A percentile compares a stretch with the other conserved stretches of the same genome.
Evolutionary conservation across 768 basidiomycete species (phyloP).

Genomic region (Phlebiopsis gigantea): DNA sequence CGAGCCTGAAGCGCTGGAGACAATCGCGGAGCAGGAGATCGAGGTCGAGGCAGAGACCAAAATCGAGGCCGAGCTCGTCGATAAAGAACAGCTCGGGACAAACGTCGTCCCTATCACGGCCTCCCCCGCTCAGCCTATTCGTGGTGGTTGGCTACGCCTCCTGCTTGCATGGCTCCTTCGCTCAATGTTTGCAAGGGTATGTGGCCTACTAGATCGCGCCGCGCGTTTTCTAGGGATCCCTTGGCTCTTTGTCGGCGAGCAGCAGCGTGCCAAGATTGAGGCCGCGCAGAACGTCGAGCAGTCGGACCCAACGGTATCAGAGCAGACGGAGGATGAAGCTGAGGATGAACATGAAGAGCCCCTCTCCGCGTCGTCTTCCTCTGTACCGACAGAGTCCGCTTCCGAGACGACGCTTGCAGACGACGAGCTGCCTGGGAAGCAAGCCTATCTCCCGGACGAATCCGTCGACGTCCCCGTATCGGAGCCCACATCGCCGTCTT

Average conservation of each 20-base stretch:
- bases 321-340: not conserved
- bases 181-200: not conserved
- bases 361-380: not conserved
- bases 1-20: not conserved
- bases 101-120: not conserved
- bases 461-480: not conserved
- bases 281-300: not conserved
- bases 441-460: not conserved
- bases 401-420: not conserved
- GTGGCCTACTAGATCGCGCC: not conserved
- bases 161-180: slow-evolving; percentile 2
- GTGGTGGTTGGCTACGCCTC: not conserved
- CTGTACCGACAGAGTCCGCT: not conserved
- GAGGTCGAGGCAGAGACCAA: not conserved
- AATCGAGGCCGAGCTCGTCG: not conserved
- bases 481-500: not conserved
- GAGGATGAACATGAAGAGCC: not conserved
- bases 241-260: not conserved
- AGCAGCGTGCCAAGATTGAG: not conserved
- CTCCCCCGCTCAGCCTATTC: not conserved
- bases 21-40: not conserved
- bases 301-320: not conserved
- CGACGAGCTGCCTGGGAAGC: not conserved
- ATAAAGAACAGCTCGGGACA: not conserved
- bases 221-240: not conserved